Evolutionary conservation across 192 early-diverging fungal species (phyloP).

Genomic region (Diversispora eburnea): DNA sequence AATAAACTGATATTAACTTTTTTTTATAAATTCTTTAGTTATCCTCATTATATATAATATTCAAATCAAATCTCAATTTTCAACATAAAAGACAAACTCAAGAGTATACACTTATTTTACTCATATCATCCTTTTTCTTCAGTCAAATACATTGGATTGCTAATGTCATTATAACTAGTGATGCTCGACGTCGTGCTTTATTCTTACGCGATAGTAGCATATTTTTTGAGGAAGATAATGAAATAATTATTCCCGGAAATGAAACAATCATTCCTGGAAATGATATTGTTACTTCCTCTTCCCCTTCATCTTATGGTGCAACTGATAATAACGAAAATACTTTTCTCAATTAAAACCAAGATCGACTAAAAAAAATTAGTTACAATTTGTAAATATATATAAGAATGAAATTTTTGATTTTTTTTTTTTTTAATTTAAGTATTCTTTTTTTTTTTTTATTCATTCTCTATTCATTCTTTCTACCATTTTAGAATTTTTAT

Average conservation of each 20-base stretch:
- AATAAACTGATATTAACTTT: background rate
- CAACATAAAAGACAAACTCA: background rate
- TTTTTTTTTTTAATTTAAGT: no score
- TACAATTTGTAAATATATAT: background rate
- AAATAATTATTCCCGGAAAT: background rate
- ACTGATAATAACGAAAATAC: background rate
- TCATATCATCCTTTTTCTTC: slow-evolving; percentile 1
- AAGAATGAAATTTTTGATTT: no score
- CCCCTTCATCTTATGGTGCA: background rate
- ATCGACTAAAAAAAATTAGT: background rate
- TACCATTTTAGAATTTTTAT: no score
- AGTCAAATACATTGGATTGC: slow-evolving; percentile 24
- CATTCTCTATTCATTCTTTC: no score
- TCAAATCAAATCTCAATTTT: slow-evolving; percentile 11
- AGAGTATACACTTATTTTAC: background rate
- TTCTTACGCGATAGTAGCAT: background rate
- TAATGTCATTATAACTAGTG: slow-evolving; percentile 13
- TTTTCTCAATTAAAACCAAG: background rate
- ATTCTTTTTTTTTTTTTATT: no score
- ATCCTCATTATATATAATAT: slow-evolving; percentile 26
- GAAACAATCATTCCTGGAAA: background rate
- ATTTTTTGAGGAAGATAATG: slow-evolving; percentile 18
- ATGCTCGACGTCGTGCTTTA: background rate
- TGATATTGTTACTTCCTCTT: background rate
- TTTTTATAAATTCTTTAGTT: background rate